Percentiles rank a stretch among this genome's conserved stretches.
Evolutionary conservation across 23 red algal species (phyloP).

Genomic region (Gracilaria vermiculophylla): DNA sequence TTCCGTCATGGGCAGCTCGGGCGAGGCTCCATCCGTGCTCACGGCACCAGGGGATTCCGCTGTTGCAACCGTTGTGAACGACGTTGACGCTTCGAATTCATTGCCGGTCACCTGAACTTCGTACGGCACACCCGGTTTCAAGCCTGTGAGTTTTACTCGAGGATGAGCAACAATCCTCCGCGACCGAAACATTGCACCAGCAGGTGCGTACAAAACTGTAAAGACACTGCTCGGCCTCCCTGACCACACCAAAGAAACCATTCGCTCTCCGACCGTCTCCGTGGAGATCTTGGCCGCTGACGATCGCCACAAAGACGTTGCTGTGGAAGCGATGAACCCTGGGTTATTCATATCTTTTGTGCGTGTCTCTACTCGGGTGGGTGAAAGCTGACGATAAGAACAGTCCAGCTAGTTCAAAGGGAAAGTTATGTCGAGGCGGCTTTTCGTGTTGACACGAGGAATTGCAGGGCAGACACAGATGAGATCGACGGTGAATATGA

Average conservation of each 20-base stretch:
- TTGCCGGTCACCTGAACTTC: conserved; percentile 15
- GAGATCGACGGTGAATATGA: too few relatives aligned
- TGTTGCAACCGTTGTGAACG: conserved; percentile 53
- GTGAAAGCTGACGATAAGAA: too few relatives aligned
- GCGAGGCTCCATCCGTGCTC: not conserved
- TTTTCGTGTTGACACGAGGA: too few relatives aligned
- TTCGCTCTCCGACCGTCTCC: conserved; percentile 32
- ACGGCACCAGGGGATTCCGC: not conserved
- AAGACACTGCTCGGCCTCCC: conserved; percentile 16
- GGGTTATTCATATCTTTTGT: not conserved
- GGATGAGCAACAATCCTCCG: conserved; percentile 54
- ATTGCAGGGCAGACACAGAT: too few relatives aligned
- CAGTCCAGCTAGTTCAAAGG: too few relatives aligned
- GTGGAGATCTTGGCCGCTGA: conserved; percentile 47
- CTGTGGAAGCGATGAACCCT: conserved; percentile 14
- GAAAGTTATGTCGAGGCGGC: too few relatives aligned
- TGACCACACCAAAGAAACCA: conserved; percentile 18
- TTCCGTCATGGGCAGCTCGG: conserved; percentile 67
- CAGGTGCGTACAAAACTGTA: conserved; percentile 37
- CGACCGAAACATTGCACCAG: conserved; percentile 19
- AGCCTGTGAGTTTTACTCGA: conserved; percentile 14
- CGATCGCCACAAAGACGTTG: conserved; percentile 33
- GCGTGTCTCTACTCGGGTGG: not conserved
- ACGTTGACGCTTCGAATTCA: conserved; percentile 16
- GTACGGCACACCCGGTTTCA: conserved; percentile 32